These are phyloP conservation scores for Sanghuangporus baumii DNA, from an alignment of 1,284 basidiomycete genomes.

Conservation along the genomic window DNA sequence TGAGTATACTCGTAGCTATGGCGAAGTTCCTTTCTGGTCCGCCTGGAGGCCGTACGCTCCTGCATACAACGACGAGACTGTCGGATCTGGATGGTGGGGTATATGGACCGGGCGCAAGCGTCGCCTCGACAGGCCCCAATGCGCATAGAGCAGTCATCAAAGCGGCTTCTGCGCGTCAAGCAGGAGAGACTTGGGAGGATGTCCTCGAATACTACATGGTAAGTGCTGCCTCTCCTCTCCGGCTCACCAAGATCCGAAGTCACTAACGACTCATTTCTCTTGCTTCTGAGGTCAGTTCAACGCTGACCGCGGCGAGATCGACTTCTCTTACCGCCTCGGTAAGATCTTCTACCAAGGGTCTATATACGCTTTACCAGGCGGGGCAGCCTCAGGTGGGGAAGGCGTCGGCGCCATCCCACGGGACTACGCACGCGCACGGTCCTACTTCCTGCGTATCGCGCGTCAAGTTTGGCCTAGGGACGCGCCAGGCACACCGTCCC, in stretches of 20 bases:
- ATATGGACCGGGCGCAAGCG: constrained; percentile 90
- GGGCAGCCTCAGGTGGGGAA: constrained; percentile 81
- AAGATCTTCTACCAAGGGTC: constrained; percentile 94
- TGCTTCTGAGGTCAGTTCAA: constrained; percentile 61
- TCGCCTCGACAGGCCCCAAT: constrained; percentile 79
- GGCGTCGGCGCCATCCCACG: constrained; percentile 77
- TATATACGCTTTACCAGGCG: constrained; percentile 69
- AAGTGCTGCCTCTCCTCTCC: constrained; percentile 21
- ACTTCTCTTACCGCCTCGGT: constrained; percentile 83
- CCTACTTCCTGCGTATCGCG: constrained; percentile 81
- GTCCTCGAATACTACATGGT: constrained; percentile 88
- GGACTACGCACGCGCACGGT: constrained; percentile 68
- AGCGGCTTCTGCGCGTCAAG: constrained; percentile 73
- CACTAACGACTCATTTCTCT: not conserved
- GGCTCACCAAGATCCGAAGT: not conserved
- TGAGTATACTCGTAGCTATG: constrained; percentile 49
- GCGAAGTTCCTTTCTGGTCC: constrained; percentile 76
- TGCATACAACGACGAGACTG: constrained; percentile 75
- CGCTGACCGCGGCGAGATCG: constrained; percentile 81
- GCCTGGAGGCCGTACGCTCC: constrained; percentile 85
- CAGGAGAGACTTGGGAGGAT: constrained; percentile 90
- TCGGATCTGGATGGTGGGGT: constrained; percentile 90
- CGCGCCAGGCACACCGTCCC: constrained; percentile 46
- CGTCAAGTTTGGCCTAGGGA: constrained; percentile 81
- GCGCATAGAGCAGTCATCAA: constrained; percentile 71